Evolutionary conservation across 225 moss, liverwort and hornwort species (phyloP).

Genomic region (Bryoerythrophyllum caledonicum): DNA sequence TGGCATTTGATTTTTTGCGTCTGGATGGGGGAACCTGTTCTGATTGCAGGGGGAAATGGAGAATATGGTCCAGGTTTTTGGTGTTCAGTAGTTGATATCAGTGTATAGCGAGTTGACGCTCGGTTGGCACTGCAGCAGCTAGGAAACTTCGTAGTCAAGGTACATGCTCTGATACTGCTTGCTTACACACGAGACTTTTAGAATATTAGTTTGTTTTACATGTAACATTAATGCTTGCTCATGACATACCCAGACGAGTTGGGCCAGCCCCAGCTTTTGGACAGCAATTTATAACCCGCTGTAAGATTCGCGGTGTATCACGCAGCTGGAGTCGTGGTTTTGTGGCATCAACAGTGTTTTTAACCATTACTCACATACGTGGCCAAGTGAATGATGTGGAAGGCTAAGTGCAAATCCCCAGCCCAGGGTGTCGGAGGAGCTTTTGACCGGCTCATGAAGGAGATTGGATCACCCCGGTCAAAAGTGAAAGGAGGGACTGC

Average conservation of each 20-base stretch:
- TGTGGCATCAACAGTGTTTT: background rate
- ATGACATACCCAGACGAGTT: slow-evolving; percentile 23
- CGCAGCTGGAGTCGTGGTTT: background rate
- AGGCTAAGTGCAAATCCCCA: background rate
- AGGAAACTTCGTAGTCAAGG: slow-evolving; percentile 39
- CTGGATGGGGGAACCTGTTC: slow-evolving; percentile 47
- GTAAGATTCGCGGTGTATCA: slow-evolving; percentile 3
- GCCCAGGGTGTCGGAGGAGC: background rate
- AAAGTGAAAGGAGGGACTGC: background rate
- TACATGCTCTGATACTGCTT: slow-evolving; percentile 32
- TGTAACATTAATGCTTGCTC: slow-evolving; percentile 46
- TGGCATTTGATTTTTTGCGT: slow-evolving; percentile 19
- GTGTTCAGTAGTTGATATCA: slow-evolving; percentile 46
- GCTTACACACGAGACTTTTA: slow-evolving; percentile 29
- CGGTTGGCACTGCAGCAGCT: slow-evolving; percentile 46
- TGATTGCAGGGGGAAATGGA: slow-evolving; percentile 62
- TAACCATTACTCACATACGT: background rate
- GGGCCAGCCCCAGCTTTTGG: slow-evolving; percentile 23
- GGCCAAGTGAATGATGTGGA: background rate
- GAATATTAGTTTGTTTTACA: slow-evolving; percentile 19
- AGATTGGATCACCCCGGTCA: background rate
- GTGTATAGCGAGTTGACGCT: slow-evolving; percentile 32
- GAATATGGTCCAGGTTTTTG: slow-evolving; percentile 66
- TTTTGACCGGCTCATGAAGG: background rate
- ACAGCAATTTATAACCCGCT: slow-evolving; percentile 21